Evolutionary conservation across 257 asterid species (phyloP), one percentile per base, ranked within the genome.

Genomic region (Coffea eugenioides): DNA sequence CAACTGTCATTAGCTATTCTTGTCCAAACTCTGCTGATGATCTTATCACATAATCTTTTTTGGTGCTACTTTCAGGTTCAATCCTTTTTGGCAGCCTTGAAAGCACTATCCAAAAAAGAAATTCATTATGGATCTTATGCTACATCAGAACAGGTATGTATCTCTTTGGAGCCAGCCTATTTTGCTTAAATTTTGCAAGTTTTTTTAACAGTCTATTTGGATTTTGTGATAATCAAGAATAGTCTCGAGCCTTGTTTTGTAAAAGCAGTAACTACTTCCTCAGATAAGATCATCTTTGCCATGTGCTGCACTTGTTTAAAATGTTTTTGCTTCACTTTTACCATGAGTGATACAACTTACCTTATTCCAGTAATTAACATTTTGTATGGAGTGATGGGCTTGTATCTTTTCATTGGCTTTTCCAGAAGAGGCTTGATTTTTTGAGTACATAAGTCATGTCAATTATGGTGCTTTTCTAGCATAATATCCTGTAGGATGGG

Each of bases 61-160:
- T 45, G 18, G 43, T 78, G 14, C 56, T 34, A 45, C 74, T 21
- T 86, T 75, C 83, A 94, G 98, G 91, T 92, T 45, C 91, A 87
- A 74, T 94, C 92, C 54, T 91, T 87, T 75, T 80, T 89, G 76
- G 83, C 92, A 83, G 90, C 98, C 80, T 64, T 92, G 85, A 93
- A 88, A 90, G 96, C 97, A 80, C 80, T 93, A 79, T 91, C 97
- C 49, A 86, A 81, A 80, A 92, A 90, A 79, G 97, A 93, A 78
- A 83, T 93, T 81, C 90, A 92, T 78, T 93, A 93, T 76, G 96
- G 98, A 74, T 87, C 93, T 87, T 71, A 88, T 86, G 97, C 98
- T 14, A 91, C 98, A 39, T 68, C 97, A 74, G 98, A 92, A 81
- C 97, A 94, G 95, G 98, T 92, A 84, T 23, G 25, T 69, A 49